Conservation (phyloP, 2,329 filamentous ascomycete genomes). For the Sodiomyces alkalinus region DNA sequence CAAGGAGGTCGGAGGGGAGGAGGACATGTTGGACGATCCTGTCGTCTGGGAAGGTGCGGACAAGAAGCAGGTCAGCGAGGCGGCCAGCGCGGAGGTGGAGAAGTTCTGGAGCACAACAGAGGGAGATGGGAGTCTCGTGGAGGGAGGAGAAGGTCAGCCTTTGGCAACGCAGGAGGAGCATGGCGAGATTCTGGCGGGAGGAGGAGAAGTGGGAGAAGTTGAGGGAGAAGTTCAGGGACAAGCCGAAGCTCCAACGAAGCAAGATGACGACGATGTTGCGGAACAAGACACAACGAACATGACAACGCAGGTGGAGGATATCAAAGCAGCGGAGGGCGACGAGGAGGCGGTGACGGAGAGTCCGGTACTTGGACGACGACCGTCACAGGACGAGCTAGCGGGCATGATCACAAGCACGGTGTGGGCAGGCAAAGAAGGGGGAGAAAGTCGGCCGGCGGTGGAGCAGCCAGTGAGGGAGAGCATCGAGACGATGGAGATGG, state of each 20-base stretch:
- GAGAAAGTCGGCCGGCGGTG: conserved; percentile 8
- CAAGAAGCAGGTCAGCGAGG: conserved; percentile 15
- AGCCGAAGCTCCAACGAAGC: neutral
- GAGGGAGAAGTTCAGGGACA: conserved; percentile 1
- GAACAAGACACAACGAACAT: neutral
- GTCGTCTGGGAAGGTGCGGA: conserved; percentile 28
- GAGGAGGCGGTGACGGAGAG: conserved; percentile 19
- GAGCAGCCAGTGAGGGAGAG: conserved; percentile 13
- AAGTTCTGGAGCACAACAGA: conserved; percentile 18
- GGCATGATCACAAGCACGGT: neutral
- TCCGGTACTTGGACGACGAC: conserved; percentile 18
- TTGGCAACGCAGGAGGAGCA: neutral
- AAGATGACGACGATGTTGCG: conserved; percentile 2
- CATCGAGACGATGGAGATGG: conserved; percentile 6
- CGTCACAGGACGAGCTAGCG: neutral
- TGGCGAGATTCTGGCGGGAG: conserved; percentile 1
- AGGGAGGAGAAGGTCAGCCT: neutral
- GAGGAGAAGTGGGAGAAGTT: conserved; percentile 4
- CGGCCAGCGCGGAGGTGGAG: conserved; percentile 11
- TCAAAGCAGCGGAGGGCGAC: conserved; percentile 9
- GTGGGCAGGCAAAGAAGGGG: neutral
- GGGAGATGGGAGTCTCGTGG: neutral
- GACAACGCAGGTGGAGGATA: conserved; percentile 7
- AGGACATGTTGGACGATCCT: conserved; percentile 29
- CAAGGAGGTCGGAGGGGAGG: conserved; percentile 19